Evolutionary conservation across 208 protist genomes (phyloP).

Genomic region (Acanthamoeba divionensis): DNA sequence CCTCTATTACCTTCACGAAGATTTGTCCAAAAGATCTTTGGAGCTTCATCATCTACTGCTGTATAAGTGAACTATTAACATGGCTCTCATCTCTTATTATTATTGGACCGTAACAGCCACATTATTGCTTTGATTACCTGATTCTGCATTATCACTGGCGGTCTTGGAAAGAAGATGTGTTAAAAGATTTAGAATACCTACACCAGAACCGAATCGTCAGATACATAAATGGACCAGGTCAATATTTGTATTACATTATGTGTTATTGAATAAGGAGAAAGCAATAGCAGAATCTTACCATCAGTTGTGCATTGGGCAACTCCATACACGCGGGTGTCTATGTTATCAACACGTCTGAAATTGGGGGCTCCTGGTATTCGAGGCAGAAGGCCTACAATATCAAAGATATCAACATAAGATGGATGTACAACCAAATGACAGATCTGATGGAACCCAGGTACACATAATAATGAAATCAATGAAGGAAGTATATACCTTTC

Average conservation of each 20-base stretch:
- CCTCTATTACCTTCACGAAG: conserved; percentile 43
- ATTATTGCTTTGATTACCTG: too few species aligned
- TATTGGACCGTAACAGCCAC: too few species aligned
- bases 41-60: neutral
- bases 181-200: too few species aligned
- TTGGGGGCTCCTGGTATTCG: conserved; percentile 55
- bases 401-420: too few species aligned
- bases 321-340: conserved; percentile 51
- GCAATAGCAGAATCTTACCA: neutral
- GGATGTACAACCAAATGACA: neutral
- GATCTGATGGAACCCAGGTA: too few species aligned
- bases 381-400: neutral
- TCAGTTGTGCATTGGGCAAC: conserved; percentile 49
- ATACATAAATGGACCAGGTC: neutral
- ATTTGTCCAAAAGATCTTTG: conserved; percentile 49
- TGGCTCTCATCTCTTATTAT: too few species aligned
- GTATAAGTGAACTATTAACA: neutral
- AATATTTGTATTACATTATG: too few species aligned
- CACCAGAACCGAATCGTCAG: neutral
- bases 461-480: too few species aligned
- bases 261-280: too few species aligned
- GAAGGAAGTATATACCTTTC: neutral
- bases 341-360: conserved; percentile 40
- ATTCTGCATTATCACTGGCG: too few species aligned
- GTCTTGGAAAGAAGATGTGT: too few species aligned